A percentile compares a stretch with the other conserved stretches of the same genome.
These are phyloP conservation scores for Coffea eugenioides DNA, from an alignment of 257 asterid species.

Conservation along the genomic window DNA sequence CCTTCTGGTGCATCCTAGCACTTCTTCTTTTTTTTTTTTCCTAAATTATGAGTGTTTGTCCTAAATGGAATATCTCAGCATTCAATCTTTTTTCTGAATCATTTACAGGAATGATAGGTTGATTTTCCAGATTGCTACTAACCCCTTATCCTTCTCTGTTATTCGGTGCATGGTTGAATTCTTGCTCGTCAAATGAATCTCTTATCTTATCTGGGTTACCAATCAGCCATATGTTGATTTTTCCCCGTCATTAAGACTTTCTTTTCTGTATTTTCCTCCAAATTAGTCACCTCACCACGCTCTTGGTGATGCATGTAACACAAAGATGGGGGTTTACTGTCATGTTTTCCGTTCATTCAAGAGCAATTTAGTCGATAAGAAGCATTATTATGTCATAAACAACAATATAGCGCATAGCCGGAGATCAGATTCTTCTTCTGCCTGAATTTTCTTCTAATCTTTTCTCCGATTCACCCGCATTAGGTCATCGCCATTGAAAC, in stretches of 20 bases:
- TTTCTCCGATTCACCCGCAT: too few species aligned
- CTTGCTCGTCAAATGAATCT: background rate
- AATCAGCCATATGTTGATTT: background rate
- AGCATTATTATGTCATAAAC: background rate
- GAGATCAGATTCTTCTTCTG: background rate
- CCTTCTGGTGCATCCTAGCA: slow-evolving; percentile 25
- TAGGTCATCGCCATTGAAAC: background rate
- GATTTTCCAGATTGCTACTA: background rate
- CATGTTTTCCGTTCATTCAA: too few species aligned
- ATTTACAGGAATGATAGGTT: background rate
- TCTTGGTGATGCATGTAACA: background rate
- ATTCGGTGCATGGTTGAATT: background rate
- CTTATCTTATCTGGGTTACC: background rate
- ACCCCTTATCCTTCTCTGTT: background rate
- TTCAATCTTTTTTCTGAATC: background rate
- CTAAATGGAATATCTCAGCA: background rate
- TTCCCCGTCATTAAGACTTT: background rate
- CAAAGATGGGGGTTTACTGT: background rate
- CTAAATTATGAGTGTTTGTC: too few species aligned
- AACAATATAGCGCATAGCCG: background rate
- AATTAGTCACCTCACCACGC: background rate
- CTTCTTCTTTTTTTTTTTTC: too few species aligned
- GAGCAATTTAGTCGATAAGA: background rate
- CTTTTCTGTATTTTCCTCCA: background rate
- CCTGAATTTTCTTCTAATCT: background rate